A percentile compares a stretch with the other conserved stretches of the same genome.
phyloP scores from a whole-genome alignment of 1,139 yeast species.

The Hemisphaericaspora subhashii region DNA sequence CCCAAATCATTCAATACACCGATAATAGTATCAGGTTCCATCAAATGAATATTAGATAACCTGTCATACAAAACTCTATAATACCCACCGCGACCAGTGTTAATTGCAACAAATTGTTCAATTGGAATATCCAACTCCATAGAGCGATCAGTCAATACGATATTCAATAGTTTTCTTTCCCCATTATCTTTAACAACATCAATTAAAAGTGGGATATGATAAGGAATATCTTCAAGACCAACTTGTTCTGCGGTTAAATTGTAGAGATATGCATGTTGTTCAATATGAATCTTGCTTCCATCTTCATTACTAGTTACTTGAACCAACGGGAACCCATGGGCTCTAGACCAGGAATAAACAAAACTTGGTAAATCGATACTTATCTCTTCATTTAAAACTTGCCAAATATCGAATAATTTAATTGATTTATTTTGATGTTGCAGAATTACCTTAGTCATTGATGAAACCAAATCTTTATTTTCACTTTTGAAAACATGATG shows the following conservation, averaged over 20 bases:
- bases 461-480: constrained; percentile 22
- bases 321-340: constrained; percentile 60
- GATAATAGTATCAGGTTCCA: constrained; percentile 29
- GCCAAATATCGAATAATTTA: constrained; percentile 62
- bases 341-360: constrained; percentile 58
- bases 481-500: constrained; percentile 27
- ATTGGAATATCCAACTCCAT: constrained; percentile 32
- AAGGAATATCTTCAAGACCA: constrained; percentile 45
- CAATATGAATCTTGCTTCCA: constrained; percentile 30
- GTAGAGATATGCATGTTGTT: constrained; percentile 53
- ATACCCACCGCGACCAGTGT: constrained; percentile 48
- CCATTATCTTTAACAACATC: constrained; percentile 27
- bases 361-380: constrained; percentile 38
- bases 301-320: constrained; percentile 30
- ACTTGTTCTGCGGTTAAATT: constrained; percentile 24
- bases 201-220: constrained; percentile 54
- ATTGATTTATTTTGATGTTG: constrained; percentile 37
- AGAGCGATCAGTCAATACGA: constrained; percentile 50
- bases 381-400: constrained; percentile 29
- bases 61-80: constrained; percentile 34
- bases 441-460: constrained; percentile 42
- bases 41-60: constrained; percentile 25
- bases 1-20: constrained; percentile 41
- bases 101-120: constrained; percentile 29
- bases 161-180: constrained; percentile 34